Conservation (phyloP, 176 grass and related monocot species). For the Lolium rigidum region DNA sequence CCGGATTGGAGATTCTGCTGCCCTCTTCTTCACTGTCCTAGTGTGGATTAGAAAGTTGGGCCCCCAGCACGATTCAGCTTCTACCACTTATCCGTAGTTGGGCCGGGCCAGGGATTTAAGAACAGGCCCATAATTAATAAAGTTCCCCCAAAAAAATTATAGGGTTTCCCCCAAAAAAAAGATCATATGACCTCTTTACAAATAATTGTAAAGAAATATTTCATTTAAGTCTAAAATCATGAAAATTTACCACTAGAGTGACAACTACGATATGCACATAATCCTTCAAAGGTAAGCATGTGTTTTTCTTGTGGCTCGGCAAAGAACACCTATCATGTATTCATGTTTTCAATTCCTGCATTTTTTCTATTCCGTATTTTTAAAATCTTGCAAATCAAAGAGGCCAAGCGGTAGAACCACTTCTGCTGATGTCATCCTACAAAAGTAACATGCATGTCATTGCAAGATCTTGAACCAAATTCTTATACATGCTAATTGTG, state of each 20-base stretch:
- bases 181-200: no score
- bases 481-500: background rate
- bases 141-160: no score
- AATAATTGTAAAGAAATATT: background rate
- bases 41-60: background rate
- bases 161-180: no score
- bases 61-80: background rate
- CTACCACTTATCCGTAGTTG: background rate
- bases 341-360: background rate
- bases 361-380: background rate
- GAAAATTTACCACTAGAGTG: background rate
- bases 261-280: background rate
- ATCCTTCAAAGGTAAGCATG: background rate
- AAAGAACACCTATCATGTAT: background rate
- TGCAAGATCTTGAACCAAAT: background rate
- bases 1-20: background rate
- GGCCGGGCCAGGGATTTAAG: background rate
- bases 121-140: background rate
- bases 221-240: no score
- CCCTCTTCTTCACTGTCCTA: background rate
- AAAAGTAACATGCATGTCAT: background rate
- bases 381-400: no score
- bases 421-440: background rate
- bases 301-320: background rate
- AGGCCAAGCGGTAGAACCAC: background rate